Evolutionary conservation across 495 filamentous ascomycete species (phyloP), one percentile per base, ranked within the genome.

Genomic region (Cenococcum geophilum): DNA sequence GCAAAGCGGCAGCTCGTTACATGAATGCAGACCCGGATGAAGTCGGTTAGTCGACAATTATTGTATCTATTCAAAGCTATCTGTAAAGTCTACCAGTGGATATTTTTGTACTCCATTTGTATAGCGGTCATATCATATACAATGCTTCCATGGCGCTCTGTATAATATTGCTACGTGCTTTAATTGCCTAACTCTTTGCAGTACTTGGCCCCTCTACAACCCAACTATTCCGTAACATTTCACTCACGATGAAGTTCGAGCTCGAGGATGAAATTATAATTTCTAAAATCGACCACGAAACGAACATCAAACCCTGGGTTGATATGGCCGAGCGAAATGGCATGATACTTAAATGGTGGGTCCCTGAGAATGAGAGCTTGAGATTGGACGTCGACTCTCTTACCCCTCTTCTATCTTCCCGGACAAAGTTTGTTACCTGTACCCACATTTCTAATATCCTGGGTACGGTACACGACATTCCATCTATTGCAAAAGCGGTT

Each of bases 391-490:
- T 79, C 16, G 73, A 73, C 0, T 76, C 79, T 55, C 76, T 89
- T 34, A 71, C 75, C 49, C 63, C 75, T 0, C 75, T 90, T 14
- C 74, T 90, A 3, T 79, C 77, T 0, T 58, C 75, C 4, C 80
- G 78, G 69, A 89, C 86, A 6, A 76, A 80, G 34, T 75, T 90
- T 4, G 85, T 89, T 0, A 75, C 85, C 1, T 87, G 81, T 70
- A 88, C 86, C 0, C 87, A 91, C 70, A 78, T 80, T 1, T 80
- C 76, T 48, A 91, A 91, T 66, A 82, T 91, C 56, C 78, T 89
- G 0, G 88, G 88, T 2, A 85, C 76, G 12, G 86, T 89, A 64
- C 80, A 83, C 62, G 78, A 84, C 56, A 77, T 90, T 55, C 77
- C 75, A 58, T 78, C 68, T 27, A 84, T 83, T 67, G 77, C 79